Evolutionary conservation across 2,329 filamentous ascomycete genomes (phyloP), one percentile per base, ranked within the genome.

Genomic region (Chaetomium sp.): DNA sequence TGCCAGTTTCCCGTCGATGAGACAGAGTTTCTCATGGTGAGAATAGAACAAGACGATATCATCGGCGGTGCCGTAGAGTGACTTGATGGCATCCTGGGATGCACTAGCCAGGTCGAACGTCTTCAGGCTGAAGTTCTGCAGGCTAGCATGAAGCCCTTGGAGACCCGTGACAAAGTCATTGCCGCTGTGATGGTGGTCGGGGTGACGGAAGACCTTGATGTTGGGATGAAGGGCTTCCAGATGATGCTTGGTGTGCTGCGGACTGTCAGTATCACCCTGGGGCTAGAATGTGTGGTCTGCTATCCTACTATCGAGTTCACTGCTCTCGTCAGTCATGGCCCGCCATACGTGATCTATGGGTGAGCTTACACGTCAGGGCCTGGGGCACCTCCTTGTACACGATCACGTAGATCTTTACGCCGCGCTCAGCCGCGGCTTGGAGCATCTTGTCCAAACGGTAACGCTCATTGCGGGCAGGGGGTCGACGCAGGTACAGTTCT

Each of bases 331-430:
- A 68, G 63, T 50, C 45, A 16, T n/a, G 42, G 4, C 21, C 25
- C 29, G 7, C n/a, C 10, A 9, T 12, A 42, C 33, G 47, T 7
- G 21, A 5, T 10, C 25, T 4, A 42, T n/a, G 31, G 27, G 27
- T 9, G 60, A 72, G 86, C 89, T 84, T 83, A 92, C 90, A 81
- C 49, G 90, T 93, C 72, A 96, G 78, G 47, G 92, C 90, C 72
- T 92, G 89, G 3, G 90, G 87, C 8, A 94, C 91, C 78, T 97
- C 93, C 78, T 96, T 97, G 80, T 97, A 97, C 12, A 97, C 91
- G 60, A 97, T 93, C 59, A 96, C 83, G 71, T 93, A 90, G 71
- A 97, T 83, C 71, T 90, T 87, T 54, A 97, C 93, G 50, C 93
- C 93, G 51, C 93, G 86, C 77, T 94, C 85, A 29, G 93, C 92